phyloP scores from a whole-genome alignment of 768 basidiomycete species.

The Coprinopsis strossmayeri region DNA sequence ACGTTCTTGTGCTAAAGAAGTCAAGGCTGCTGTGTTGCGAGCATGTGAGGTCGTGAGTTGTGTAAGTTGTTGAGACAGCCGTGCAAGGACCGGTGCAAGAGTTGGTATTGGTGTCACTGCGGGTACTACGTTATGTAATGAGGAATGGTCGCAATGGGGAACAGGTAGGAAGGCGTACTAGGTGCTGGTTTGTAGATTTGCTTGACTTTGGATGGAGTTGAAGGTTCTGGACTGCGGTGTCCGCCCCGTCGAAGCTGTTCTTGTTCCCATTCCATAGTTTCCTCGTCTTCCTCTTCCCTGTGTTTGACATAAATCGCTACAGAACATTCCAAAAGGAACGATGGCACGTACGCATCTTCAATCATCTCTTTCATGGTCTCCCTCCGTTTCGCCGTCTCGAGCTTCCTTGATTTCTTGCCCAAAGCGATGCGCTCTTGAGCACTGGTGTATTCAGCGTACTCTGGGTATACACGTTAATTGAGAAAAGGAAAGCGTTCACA shows the following conservation, averaged over 20 bases:
- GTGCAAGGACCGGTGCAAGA: conserved; percentile 52
- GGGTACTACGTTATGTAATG: conserved; percentile 48
- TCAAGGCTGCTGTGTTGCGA: conserved; percentile 48
- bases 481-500: too few relatives aligned
- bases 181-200: conserved; percentile 63
- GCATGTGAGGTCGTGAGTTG: conserved; percentile 65
- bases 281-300: conserved; percentile 80
- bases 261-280: conserved; percentile 79
- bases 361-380: conserved; percentile 78
- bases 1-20: conserved; percentile 56
- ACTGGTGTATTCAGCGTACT: conserved; percentile 82
- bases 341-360: conserved; percentile 60
- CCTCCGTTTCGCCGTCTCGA: conserved; percentile 58
- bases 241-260: conserved; percentile 78
- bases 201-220: conserved; percentile 34
- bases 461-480: conserved; percentile 31
- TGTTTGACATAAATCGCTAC: neutral
- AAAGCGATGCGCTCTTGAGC: conserved; percentile 83
- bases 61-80: conserved; percentile 53
- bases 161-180: conserved; percentile 38
- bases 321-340: neutral
- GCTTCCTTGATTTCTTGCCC: conserved; percentile 74
- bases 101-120: conserved; percentile 54
- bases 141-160: neutral
- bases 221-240: conserved; percentile 33